Conservation (phyloP, 106 monocot species). For the Vanilla planifolia region DNA sequence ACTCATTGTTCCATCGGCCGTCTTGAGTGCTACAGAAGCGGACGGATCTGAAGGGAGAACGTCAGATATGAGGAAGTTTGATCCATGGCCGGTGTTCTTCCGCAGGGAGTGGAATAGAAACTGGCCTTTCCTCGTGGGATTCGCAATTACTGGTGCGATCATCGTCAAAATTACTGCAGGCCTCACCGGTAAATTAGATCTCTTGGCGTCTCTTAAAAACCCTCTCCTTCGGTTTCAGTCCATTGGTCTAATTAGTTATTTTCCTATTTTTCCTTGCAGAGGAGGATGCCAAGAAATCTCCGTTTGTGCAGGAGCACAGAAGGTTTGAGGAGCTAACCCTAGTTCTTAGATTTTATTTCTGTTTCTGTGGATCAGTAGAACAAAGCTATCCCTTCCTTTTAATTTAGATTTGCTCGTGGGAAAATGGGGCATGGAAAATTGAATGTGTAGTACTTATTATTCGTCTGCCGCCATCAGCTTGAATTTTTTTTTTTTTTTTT, state of each 20-base stretch:
- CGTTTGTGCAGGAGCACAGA: constrained; percentile 66
- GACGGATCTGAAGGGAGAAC: not conserved
- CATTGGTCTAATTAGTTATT: not conserved
- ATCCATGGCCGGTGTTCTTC: constrained; percentile 98
- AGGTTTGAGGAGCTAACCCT: constrained; percentile 11
- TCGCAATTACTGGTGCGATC: constrained; percentile 77
- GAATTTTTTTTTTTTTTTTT: too few relatives aligned
- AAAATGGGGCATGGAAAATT: too few relatives aligned
- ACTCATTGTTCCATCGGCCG: too few relatives aligned
- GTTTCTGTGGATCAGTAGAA: not conserved
- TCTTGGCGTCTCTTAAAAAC: not conserved
- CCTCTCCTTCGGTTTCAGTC: not conserved
- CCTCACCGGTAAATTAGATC: constrained; percentile 44
- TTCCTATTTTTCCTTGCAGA: constrained; percentile 28
- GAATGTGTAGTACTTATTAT: too few relatives aligned
- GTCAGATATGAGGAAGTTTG: constrained; percentile 57
- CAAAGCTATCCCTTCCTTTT: too few relatives aligned
- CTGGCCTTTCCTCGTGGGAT: constrained; percentile 93
- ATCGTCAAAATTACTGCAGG: constrained; percentile 68
- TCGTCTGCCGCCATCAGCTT: too few relatives aligned
- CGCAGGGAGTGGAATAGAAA: constrained; percentile 61
- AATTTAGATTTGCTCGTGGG: too few relatives aligned
- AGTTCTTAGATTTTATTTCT: not conserved
- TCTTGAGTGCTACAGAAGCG: too few relatives aligned
- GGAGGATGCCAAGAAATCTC: constrained; percentile 81